These are phyloP conservation scores for Phytophthora palmivora DNA, from an alignment of 352 stramenopile genomes.

Conservation along the genomic window DNA sequence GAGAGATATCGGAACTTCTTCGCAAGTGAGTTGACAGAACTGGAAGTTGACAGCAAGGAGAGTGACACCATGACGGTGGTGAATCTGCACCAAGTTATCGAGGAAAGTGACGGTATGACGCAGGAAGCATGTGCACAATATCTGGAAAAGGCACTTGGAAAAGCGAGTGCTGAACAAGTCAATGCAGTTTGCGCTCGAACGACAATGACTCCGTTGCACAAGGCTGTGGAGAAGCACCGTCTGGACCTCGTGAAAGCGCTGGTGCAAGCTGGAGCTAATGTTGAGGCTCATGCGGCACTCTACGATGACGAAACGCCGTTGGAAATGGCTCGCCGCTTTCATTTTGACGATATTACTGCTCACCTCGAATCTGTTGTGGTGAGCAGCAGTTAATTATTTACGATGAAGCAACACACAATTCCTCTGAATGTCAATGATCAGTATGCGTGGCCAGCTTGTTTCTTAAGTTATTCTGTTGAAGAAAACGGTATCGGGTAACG, in stretches of 20 bases:
- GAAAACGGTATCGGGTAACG: too few relatives aligned
- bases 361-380: constrained; percentile 30
- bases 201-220: constrained; percentile 72
- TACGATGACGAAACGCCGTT: constrained; percentile 73
- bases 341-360: constrained; percentile 49
- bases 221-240: constrained; percentile 67
- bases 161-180: constrained; percentile 29
- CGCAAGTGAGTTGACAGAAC: constrained; percentile 40
- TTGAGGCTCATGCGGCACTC: constrained; percentile 45
- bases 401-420: too few relatives aligned
- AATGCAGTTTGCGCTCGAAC: constrained; percentile 57
- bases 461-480: too few relatives aligned
- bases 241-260: constrained; percentile 58
- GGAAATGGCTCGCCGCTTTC: constrained; percentile 66
- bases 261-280: constrained; percentile 48
- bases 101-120: constrained; percentile 34
- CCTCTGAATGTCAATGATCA: too few relatives aligned
- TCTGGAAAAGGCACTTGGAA: constrained; percentile 26
- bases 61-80: constrained; percentile 11
- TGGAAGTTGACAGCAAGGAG: constrained; percentile 28
- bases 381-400: constrained; percentile 16
- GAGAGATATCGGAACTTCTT: constrained; percentile 64
- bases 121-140: constrained; percentile 9
- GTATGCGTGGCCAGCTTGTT: too few relatives aligned
- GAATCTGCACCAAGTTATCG: constrained; percentile 55